phyloP scores from a whole-genome alignment of 352 stramenopile species.

The Globisporangium paroecandrum region DNA sequence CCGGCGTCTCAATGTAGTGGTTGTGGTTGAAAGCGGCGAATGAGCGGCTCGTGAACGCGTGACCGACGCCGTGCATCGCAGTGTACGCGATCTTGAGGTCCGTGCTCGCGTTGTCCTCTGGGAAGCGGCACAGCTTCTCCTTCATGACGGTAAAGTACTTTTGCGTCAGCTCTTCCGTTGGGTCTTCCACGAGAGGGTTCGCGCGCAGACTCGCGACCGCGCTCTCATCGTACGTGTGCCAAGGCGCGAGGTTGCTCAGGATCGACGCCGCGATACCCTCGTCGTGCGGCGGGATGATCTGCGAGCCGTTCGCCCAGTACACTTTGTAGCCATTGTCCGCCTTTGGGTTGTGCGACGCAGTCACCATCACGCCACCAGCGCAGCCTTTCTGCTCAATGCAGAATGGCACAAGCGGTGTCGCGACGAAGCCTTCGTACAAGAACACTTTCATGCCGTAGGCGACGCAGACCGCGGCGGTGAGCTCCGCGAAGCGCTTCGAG shows the following conservation, averaged over 20 bases:
- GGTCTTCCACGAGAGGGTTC: constrained; percentile 59
- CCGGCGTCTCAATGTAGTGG: constrained; percentile 81
- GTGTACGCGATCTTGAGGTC: constrained; percentile 91
- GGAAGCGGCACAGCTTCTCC: constrained; percentile 58
- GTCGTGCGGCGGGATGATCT: constrained; percentile 98
- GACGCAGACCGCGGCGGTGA: constrained; percentile 82
- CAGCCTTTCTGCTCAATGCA: constrained; percentile 78
- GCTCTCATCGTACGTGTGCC: constrained; percentile 62
- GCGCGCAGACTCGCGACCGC: constrained; percentile 29
- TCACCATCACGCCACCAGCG: constrained; percentile 91
- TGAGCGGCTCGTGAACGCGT: constrained; percentile 87
- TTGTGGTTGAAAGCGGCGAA: constrained; percentile 90
- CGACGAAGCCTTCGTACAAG: constrained; percentile 89
- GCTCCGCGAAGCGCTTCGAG: constrained; percentile 85
- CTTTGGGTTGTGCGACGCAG: constrained; percentile 98
- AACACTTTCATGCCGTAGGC: constrained; percentile 87
- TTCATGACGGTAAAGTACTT: constrained; percentile 67
- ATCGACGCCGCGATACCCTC: constrained; percentile 91
- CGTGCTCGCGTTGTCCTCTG: constrained; percentile 53
- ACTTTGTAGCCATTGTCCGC: constrained; percentile 98
- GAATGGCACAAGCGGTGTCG: constrained; percentile 94
- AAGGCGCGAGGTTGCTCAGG: constrained; percentile 86
- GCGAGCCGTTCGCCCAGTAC: constrained; percentile 93
- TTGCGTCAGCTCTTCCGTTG: constrained; percentile 61
- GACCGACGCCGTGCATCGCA: constrained; percentile 98